A percentile compares a stretch with the other conserved stretches of the same genome.
Conservation (phyloP, 495 filamentous ascomycete genomes). For the Lindgomyces ingoldianus region DNA sequence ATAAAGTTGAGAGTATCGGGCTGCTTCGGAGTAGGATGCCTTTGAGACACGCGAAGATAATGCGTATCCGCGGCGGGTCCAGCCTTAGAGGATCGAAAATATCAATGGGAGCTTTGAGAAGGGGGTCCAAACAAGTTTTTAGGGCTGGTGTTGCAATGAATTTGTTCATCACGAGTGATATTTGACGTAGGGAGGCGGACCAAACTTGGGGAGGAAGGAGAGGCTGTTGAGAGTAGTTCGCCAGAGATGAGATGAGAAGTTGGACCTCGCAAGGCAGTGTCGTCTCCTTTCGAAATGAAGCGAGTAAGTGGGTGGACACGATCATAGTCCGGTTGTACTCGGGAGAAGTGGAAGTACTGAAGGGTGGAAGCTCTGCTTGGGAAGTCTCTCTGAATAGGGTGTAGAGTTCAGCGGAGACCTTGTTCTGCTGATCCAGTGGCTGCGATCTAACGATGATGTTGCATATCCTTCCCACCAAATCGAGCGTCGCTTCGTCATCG, state of each 20-base stretch:
- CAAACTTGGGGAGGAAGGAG: constrained; percentile 36
- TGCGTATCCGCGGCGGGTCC: constrained; percentile 40
- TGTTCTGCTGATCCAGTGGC: constrained; percentile 55
- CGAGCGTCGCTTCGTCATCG: constrained; percentile 52
- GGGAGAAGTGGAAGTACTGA: constrained; percentile 12
- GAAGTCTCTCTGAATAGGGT: constrained; percentile 51
- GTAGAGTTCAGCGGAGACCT: constrained; percentile 59
- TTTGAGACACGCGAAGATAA: constrained; percentile 48
- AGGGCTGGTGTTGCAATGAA: constrained; percentile 56
- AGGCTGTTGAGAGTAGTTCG: constrained; percentile 18
- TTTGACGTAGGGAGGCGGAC: constrained; percentile 58
- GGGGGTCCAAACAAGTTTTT: constrained; percentile 33
- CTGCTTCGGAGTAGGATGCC: constrained; percentile 45
- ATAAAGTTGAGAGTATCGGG: constrained; percentile 47
- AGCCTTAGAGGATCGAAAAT: constrained; percentile 40
- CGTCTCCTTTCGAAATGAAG: constrained; percentile 56
- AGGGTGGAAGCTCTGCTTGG: constrained; percentile 28
- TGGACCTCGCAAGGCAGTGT: constrained; percentile 29
- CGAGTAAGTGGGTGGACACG: constrained; percentile 62
- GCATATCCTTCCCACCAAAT: constrained; percentile 64
- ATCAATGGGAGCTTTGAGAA: constrained; percentile 41
- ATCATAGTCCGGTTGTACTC: constrained; percentile 47
- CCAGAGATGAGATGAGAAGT: constrained; percentile 42
- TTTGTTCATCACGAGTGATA: constrained; percentile 68
- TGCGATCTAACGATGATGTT: constrained; percentile 62